Base-by-base conservation (phyloP, 257 asterid genomes). In the Solanum megistacrolobum region DNA sequence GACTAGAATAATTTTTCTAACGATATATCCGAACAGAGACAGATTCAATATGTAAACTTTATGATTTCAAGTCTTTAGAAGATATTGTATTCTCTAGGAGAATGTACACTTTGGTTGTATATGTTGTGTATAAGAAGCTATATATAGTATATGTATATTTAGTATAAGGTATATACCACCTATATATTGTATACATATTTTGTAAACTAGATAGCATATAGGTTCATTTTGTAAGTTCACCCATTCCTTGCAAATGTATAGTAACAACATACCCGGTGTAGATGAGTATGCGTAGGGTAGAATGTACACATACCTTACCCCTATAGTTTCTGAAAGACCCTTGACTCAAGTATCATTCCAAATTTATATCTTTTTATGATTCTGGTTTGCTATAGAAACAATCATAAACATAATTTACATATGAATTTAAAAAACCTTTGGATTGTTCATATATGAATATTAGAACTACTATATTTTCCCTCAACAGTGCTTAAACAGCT, bases 401-500 rank as follows among this genome's bases (percentile, higher is more conserved):
- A 46, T 1, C 62, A 81, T 41, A 9, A 79, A 29, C 68, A 43
- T 43, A 46, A 29, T 46, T 46, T 43, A 43, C 27, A 7, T 43
- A 23, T 43, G 66, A 46, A 43, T 81, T 27, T 16, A 46, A 79
- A 78, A 78, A 29, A 27, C 8, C 66, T 41, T 16, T 27, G 10
- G 23, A 79, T 8, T 79, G 39, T 79, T 79, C 38, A 79, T 78
- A 41, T 14, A 78, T 25, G 36, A 72, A 7, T 7, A 9, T 25
- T 78, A 55, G n/a, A 18, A 78, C 23, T 43, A 78, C 84, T 12
- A 78, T 41, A 20, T 79, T 43, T 27, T 79, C 65, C 83, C 65
- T 12, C 84, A 34, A n/a, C 60, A 5, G 62, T n/a, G 36, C 34
- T 23, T 29, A 14, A 46, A 79, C 38, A 41, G 62, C 31, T 78